Percentiles rank a stretch among this genome's conserved stretches.
These are phyloP conservation scores for Apophysomyces trapeziformis DNA, from an alignment of 371 early-diverging fungal species.

Conservation along the genomic window DNA sequence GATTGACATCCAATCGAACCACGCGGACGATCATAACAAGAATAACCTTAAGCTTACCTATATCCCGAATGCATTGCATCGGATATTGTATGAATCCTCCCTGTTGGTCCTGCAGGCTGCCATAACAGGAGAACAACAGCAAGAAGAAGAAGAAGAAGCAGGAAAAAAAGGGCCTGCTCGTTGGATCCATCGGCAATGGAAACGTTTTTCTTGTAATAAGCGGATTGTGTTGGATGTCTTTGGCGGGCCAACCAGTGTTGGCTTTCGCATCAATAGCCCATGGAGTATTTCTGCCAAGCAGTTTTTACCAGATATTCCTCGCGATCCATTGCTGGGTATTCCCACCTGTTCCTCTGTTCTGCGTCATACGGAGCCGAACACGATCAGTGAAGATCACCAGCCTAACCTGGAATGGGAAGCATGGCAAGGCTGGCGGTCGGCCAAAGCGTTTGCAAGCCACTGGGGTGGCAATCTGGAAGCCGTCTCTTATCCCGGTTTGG, in stretches of 20 bases:
- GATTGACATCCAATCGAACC: slow-evolving; percentile 14
- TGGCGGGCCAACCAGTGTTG: slow-evolving; percentile 34
- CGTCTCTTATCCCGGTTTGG: slow-evolving; percentile 71
- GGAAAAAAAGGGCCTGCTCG: slow-evolving; percentile 34
- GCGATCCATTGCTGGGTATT: slow-evolving; percentile 28
- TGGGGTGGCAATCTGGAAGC: slow-evolving; percentile 74
- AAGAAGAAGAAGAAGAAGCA: slow-evolving; percentile 58
- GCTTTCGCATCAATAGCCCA: slow-evolving; percentile 23
- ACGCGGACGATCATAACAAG: not conserved
- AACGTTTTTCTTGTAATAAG: slow-evolving; percentile 5
- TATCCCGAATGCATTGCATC: slow-evolving; percentile 64
- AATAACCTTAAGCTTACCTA: slow-evolving; percentile 47
- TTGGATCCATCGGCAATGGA: slow-evolving; percentile 19
- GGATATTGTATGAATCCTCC: slow-evolving; percentile 68
- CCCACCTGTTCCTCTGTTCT: slow-evolving; percentile 53
- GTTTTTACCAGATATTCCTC: slow-evolving; percentile 30
- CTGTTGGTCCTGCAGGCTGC: slow-evolving; percentile 55
- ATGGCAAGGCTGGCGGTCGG: slow-evolving; percentile 27
- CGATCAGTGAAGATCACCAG: slow-evolving; percentile 33
- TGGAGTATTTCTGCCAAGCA: slow-evolving; percentile 19
- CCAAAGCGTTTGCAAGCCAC: slow-evolving; percentile 57
- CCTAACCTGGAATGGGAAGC: slow-evolving; percentile 27
- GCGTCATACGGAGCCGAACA: slow-evolving; percentile 49
- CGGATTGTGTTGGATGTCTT: slow-evolving; percentile 40
- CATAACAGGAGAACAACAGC: not conserved